Base-by-base conservation (phyloP, 305 asterid genomes). In the Plantago coronopus region DNA sequence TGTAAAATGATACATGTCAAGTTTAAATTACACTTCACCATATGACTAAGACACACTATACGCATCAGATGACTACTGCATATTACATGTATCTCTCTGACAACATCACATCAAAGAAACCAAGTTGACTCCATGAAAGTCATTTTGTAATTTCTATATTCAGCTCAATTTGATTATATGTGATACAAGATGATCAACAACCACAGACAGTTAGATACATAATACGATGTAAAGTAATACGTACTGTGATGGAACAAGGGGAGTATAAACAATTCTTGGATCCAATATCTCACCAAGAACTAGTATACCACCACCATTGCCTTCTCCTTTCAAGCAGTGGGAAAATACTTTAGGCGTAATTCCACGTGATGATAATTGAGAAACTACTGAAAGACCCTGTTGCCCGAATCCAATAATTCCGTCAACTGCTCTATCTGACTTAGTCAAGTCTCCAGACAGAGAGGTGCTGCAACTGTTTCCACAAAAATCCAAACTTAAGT, bases 201-300 rank as follows among this genome's bases (percentile, higher is more conserved):
- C 31, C 54, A 69, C 13, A 50, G 58, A 62, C 64, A 40, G 55
- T 51, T 46, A 57, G 67, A 34, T 54, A 71, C 31, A 58, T 61
- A 22, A 56, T 54, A 64, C 51, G 63, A 57, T 68, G 70, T 47
- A 66, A 62, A 65, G 63, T 72, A 78, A 67, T 78, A 90, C 95
- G 78, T 85, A 87, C 97, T 85, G 95, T 62, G 94, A 83, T 48
- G 89, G 96, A 71, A 85, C 96, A 67, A 87, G 97, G 73, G 97
- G 96, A 70, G 87, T 90, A 74, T 90, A 90, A 69, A 81, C 87
- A 76, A 90, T 78, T 74, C 87, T 85, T 1, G 95, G 85, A 65
- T 87, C 95, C 95, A 85, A 73, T 80, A 90, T 81, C 83, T 87
- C 91, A 74, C 97, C 97, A 81, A 90, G 93, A 81, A 87, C 97